These are phyloP conservation scores for Aeschynomene evenia DNA, from an alignment of 306 rosid genomes.

Conservation along the genomic window DNA sequence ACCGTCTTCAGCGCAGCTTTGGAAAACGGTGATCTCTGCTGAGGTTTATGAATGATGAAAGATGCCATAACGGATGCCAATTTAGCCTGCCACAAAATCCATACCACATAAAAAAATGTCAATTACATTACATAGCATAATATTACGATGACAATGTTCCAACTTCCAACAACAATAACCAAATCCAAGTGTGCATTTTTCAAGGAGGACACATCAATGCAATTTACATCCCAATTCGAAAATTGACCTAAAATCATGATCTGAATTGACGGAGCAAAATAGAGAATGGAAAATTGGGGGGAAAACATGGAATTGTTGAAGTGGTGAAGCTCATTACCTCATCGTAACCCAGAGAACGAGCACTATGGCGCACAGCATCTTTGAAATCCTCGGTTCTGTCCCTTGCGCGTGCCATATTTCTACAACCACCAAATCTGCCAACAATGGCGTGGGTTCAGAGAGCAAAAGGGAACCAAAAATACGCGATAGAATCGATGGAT, in stretches of 20 bases:
- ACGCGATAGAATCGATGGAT: background rate
- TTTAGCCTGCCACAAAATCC: conserved; percentile 56
- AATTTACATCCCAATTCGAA: conserved; percentile 15
- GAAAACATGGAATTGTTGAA: background rate
- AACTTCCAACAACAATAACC: background rate
- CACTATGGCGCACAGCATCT: conserved; percentile 78
- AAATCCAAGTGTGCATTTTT: background rate
- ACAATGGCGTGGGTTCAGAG: background rate
- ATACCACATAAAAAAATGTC: background rate
- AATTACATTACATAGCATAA: background rate
- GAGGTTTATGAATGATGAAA: conserved; percentile 85
- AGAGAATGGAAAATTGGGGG: background rate
- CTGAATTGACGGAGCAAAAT: background rate
- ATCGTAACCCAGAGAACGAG: conserved; percentile 64
- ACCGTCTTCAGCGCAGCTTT: conserved; percentile 92
- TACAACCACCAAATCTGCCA: conserved; percentile 10
- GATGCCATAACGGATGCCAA: conserved; percentile 86
- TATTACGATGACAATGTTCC: background rate
- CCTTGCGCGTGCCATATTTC: conserved; percentile 46
- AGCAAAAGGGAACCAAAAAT: background rate
- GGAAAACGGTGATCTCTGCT: conserved; percentile 64
- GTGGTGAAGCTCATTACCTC: conserved; percentile 53
- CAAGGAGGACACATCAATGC: background rate
- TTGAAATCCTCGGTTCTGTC: conserved; percentile 92
- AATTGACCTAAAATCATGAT: background rate